A percentile compares a stretch with the other conserved stretches of the same genome.
Conservation (phyloP, 352 stramenopile species). For the Phytopythium litorale region DNA sequence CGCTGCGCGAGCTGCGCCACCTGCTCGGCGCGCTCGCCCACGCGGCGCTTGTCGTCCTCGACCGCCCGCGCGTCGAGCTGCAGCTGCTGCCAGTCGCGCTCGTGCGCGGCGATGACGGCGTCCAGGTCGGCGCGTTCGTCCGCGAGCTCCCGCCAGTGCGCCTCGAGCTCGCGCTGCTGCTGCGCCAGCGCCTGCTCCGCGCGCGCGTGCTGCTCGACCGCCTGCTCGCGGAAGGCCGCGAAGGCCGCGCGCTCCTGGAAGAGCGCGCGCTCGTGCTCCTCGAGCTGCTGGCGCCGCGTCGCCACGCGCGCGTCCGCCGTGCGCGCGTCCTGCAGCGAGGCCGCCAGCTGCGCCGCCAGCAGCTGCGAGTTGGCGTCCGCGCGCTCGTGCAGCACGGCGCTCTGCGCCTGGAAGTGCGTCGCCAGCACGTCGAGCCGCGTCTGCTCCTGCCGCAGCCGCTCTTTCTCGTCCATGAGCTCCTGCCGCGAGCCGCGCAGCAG, state of each 20-base stretch:
- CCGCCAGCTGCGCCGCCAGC: conserved; percentile 36
- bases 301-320: conserved; percentile 37
- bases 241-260: conserved; percentile 50
- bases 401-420: conserved; percentile 67
- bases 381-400: conserved; percentile 40
- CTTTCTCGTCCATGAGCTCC: conserved; percentile 67
- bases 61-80: conserved; percentile 22
- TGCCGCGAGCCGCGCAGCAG: conserved; percentile 47
- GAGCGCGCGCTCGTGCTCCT: conserved; percentile 43
- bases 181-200: conserved; percentile 24
- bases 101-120: conserved; percentile 34
- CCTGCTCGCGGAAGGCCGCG: conserved; percentile 47
- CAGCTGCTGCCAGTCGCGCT: conserved; percentile 41
- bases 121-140: conserved; percentile 40
- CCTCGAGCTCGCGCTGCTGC: conserved; percentile 27
- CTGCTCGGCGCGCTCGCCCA: conserved; percentile 16
- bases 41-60: conserved; percentile 21
- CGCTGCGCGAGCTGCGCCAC: conserved; percentile 17
- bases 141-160: conserved; percentile 29
- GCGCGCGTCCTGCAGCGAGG: conserved; percentile 39
- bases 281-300: conserved; percentile 28
- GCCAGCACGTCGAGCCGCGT: conserved; percentile 52
- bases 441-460: conserved; percentile 68
- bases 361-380: conserved; percentile 36
- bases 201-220: conserved; percentile 26